Evolutionary conservation across 306 rosid species (phyloP).

Genomic region (Ziziphus jujuba): DNA sequence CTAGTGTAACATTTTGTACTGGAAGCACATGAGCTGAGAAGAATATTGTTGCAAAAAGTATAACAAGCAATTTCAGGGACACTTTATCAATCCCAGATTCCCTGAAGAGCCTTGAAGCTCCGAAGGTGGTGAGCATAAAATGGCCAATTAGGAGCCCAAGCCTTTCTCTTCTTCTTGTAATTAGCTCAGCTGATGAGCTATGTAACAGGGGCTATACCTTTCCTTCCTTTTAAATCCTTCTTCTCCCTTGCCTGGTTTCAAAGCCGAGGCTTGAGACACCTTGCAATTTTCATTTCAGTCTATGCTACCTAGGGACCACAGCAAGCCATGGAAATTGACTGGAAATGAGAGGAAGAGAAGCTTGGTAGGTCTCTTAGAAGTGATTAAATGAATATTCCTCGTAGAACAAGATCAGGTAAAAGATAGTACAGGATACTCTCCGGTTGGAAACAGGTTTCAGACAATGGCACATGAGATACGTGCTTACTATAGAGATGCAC

Average conservation of each 20-base stretch:
- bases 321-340: background rate
- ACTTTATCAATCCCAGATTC: too few species aligned
- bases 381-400: background rate
- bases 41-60: background rate
- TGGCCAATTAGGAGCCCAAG: background rate
- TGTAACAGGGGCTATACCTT: too few species aligned
- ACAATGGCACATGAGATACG: background rate
- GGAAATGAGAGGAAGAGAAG: background rate
- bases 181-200: too few species aligned
- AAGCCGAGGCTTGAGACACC: too few species aligned
- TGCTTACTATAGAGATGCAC: background rate
- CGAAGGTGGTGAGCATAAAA: background rate
- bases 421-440: background rate
- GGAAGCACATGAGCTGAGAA: background rate
- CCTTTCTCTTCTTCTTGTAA: too few species aligned
- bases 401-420: background rate
- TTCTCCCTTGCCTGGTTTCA: too few species aligned
- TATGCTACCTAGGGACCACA: too few species aligned
- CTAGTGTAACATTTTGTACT: too few species aligned
- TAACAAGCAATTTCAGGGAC: too few species aligned
- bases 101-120: too few species aligned
- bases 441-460: background rate
- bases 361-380: background rate
- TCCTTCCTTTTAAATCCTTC: too few species aligned
- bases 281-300: too few species aligned